A percentile compares a stretch with the other conserved stretches of the same genome.
Evolutionary conservation across 257 asterid species (phyloP).

Genomic region (Solanum tarijense): DNA sequence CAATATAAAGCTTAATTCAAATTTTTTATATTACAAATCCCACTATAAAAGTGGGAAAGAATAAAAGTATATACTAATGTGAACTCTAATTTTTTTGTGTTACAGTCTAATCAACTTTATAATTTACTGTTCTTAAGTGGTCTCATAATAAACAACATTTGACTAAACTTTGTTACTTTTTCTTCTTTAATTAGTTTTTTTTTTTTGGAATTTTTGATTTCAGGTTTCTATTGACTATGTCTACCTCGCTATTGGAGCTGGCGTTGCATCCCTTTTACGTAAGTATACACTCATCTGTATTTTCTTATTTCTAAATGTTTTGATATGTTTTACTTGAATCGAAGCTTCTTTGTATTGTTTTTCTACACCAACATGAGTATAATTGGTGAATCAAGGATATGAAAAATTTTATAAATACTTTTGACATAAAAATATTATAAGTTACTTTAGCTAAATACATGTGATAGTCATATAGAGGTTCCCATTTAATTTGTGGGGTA

Average conservation of each 20-base stretch:
- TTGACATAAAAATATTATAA: background rate
- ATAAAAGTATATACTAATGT: background rate
- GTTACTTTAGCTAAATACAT: background rate
- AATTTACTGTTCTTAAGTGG: background rate
- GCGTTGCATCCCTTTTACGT: conserved; percentile 53
- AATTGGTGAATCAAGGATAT: background rate
- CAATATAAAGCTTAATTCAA: background rate
- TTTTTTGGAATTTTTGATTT: background rate
- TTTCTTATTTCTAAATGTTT: background rate
- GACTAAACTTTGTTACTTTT: background rate
- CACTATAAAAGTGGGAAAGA: background rate
- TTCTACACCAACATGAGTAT: background rate
- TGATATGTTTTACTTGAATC: background rate
- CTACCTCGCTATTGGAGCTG: conserved; percentile 57
- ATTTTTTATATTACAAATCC: background rate
- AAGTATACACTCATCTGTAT: conserved; percentile 8
- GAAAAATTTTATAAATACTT: too few relatives aligned
- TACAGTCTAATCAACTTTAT: background rate
- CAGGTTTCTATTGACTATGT: conserved; percentile 46
- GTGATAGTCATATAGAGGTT: background rate
- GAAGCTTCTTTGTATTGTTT: too few relatives aligned
- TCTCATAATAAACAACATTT: background rate
- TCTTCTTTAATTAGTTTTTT: background rate
- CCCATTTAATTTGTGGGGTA: background rate
- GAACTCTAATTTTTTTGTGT: background rate